These are phyloP conservation scores for Brasilioporus rufonigricans DNA, from an alignment of 768 basidiomycete genomes.

Conservation along the genomic window DNA sequence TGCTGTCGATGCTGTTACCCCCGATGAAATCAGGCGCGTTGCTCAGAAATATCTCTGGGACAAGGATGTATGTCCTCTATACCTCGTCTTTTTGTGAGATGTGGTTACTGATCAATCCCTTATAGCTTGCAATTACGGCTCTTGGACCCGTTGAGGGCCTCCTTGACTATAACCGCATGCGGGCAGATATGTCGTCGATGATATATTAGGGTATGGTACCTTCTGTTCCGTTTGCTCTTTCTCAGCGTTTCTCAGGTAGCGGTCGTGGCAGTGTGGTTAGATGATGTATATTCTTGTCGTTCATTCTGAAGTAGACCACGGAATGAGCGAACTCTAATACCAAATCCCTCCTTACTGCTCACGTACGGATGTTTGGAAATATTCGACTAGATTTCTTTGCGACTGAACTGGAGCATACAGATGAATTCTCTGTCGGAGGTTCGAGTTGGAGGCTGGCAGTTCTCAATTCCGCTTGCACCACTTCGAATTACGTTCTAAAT, in stretches of 20 bases:
- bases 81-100: conserved; percentile 13
- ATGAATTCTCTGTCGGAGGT: not conserved
- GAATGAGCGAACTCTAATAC: conserved; percentile 20
- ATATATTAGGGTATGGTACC: conserved; percentile 46
- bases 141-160: conserved; percentile 89
- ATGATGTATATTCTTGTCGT: conserved; percentile 17
- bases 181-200: conserved; percentile 79
- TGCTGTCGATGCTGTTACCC: conserved; percentile 85
- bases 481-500: too few species aligned
- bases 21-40: conserved; percentile 88
- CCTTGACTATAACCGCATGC: conserved; percentile 90
- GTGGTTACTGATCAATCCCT: conserved; percentile 1
- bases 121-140: conserved; percentile 81
- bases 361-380: not conserved
- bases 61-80: conserved; percentile 67
- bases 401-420: not conserved
- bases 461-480: too few species aligned
- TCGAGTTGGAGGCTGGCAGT: not conserved
- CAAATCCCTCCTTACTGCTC: not conserved
- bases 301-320: conserved; percentile 19
- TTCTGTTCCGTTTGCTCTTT: not conserved
- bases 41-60: conserved; percentile 98
- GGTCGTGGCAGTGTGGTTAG: conserved; percentile 16
- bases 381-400: not conserved
- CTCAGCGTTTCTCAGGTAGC: not conserved